Base-by-base conservation (phyloP, 768 basidiomycete genomes). In the Phanerochaete sordida region DNA sequence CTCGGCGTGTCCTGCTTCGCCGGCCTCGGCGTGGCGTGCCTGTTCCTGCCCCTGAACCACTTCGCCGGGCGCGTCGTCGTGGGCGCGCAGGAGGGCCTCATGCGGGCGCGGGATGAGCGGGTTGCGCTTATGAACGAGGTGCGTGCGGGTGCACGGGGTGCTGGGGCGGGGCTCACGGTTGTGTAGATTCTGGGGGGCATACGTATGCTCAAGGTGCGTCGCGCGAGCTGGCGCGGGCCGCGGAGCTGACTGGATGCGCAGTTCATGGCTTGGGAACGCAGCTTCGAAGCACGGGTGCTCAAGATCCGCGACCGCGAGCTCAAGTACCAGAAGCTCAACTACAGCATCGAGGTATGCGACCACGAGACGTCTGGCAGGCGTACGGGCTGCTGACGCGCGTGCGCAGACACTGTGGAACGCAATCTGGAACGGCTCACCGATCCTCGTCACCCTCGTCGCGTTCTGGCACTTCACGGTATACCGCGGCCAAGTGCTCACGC, bases 191-290 rank as follows among this genome's bases (percentile, higher is more conserved):
- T 95, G 12, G 92, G 92, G 49, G 93, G 84, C 13, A 95, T 95
- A 59, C 82, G 93, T 30, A 95, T 95, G 92, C 84, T 95, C 66
- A 95, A 96, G 70, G 81, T 75, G 49, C 62, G 59, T 52, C 1
- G 33, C 35, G 13, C 47, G 56, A 58, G 11, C 23, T 16, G 33
- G n/a, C n/a, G 28, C 5, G 23, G 23, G 8, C 23, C 2, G 12
- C 23, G 3, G 26, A 27, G 35, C 24, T 26, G 23, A 54, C 15
- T 5, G 11, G 5, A 12, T 9, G 6, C 15, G 4, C 66, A 89
- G 86, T 97, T 95, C 73, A 95, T 96, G 93, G 94, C 93, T 16
- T 88, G 86, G 94, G 94, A 97, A 71, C 85, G 94, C 26, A 92
- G 85, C 69, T 95, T 95, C 65, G 94, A 96, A 73, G 77, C 79